Evolutionary conservation across 345 rosid species (phyloP).

Genomic region (Salix viminalis): DNA sequence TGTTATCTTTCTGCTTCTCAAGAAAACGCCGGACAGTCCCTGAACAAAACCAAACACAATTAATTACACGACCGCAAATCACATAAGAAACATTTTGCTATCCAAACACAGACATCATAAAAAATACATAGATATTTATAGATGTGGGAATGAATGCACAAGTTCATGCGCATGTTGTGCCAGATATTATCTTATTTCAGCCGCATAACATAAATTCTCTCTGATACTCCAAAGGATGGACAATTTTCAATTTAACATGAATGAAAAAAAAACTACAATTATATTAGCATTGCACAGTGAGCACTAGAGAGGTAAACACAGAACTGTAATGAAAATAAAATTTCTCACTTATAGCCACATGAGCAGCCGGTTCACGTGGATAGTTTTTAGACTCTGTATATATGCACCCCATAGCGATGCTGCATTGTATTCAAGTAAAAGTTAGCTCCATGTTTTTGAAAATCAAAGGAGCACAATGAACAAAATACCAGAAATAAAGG

Average conservation of each 20-base stretch:
- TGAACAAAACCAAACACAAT: slow-evolving; percentile 29
- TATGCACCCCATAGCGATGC: slow-evolving; percentile 93
- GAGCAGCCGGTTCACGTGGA: slow-evolving; percentile 99
- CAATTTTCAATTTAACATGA: background rate
- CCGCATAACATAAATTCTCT: background rate
- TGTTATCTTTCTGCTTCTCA: slow-evolving; percentile 83
- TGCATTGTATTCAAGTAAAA: slow-evolving; percentile 39
- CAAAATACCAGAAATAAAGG: slow-evolving; percentile 6
- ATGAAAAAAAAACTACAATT: background rate
- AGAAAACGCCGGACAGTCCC: slow-evolving; percentile 93
- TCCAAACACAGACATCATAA: slow-evolving; percentile 7
- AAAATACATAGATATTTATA: slow-evolving; percentile 1
- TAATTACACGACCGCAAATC: background rate
- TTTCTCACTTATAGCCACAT: slow-evolving; percentile 91
- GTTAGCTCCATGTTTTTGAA: slow-evolving; percentile 12
- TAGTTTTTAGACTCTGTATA: slow-evolving; percentile 90
- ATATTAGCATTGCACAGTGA: background rate
- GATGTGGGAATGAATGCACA: background rate
- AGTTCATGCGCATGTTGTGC: background rate
- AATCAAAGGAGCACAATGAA: background rate
- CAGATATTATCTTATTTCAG: background rate
- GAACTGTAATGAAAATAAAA: background rate
- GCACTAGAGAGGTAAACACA: background rate
- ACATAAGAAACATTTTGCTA: background rate
- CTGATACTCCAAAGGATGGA: background rate